These are phyloP conservation scores for Calocera cornea DNA, from an alignment of 768 basidiomycete genomes.

Conservation along the genomic window DNA sequence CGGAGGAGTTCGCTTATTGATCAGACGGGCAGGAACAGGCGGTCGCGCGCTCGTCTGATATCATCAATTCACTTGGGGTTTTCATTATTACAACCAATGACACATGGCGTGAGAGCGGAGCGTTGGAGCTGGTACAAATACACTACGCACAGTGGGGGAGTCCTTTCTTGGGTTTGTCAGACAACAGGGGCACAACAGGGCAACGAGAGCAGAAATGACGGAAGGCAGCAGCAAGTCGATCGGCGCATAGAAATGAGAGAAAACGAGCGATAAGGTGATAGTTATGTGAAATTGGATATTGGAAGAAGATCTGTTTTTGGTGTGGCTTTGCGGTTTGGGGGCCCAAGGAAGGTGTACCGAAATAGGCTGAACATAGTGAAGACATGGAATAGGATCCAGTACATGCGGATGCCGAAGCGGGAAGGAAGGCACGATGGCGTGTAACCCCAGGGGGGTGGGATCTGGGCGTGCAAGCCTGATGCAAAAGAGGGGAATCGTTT, in stretches of 20 bases:
- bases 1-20: not conserved
- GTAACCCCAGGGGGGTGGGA: not conserved
- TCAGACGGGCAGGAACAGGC: no score
- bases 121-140: not conserved
- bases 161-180: conserved; percentile 2
- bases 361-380: not conserved
- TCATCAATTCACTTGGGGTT: not conserved
- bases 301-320: not conserved
- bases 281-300: not conserved
- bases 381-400: not conserved
- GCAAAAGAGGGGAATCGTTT: not conserved
- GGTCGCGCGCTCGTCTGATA: not conserved
- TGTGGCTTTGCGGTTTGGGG: not conserved
- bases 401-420: not conserved
- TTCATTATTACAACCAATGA: not conserved
- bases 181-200: conserved; percentile 2
- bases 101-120: not conserved
- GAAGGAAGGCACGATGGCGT: not conserved
- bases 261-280: not conserved
- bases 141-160: not conserved
- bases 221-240: not conserved
- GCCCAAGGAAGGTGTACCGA: not conserved
- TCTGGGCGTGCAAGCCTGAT: not conserved
- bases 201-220: not conserved
- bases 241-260: not conserved